Evolutionary conservation across 257 asterid species (phyloP).

Genomic region (Nicotiana attenuata): DNA sequence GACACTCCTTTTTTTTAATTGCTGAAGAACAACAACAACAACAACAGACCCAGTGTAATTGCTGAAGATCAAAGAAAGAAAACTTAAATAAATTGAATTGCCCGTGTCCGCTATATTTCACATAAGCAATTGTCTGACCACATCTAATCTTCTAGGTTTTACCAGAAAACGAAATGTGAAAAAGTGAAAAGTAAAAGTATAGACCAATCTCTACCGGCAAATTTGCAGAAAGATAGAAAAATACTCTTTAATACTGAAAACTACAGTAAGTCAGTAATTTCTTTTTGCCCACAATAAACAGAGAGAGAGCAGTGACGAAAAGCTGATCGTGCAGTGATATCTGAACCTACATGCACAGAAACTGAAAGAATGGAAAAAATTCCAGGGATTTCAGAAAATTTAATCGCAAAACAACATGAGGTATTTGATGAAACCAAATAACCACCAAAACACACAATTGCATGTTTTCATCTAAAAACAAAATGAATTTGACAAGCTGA

Average conservation of each 20-base stretch:
- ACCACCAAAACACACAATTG: background rate
- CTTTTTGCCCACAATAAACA: background rate
- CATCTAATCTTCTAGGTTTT: no score
- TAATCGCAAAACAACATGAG: background rate
- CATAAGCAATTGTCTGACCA: no score
- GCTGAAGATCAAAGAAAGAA: no score
- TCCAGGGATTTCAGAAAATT: background rate
- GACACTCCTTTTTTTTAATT: background rate
- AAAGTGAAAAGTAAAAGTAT: no score
- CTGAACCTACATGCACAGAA: background rate
- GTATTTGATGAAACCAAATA: background rate
- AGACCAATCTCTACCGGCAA: no score
- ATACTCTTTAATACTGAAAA: background rate
- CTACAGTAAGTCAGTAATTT: background rate
- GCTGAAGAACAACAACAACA: no score
- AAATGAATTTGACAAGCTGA: background rate
- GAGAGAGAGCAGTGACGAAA: background rate
- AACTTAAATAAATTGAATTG: no score
- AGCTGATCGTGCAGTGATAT: background rate
- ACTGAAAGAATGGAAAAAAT: background rate
- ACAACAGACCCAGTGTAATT: no score
- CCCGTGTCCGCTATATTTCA: no score
- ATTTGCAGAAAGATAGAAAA: no score
- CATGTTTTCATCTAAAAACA: conserved; percentile 11
- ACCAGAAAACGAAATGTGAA: no score